Evolutionary conservation across 2,329 filamentous ascomycete species (phyloP), one percentile per base, ranked within the genome.

Genomic region (Blastomyces parvus): DNA sequence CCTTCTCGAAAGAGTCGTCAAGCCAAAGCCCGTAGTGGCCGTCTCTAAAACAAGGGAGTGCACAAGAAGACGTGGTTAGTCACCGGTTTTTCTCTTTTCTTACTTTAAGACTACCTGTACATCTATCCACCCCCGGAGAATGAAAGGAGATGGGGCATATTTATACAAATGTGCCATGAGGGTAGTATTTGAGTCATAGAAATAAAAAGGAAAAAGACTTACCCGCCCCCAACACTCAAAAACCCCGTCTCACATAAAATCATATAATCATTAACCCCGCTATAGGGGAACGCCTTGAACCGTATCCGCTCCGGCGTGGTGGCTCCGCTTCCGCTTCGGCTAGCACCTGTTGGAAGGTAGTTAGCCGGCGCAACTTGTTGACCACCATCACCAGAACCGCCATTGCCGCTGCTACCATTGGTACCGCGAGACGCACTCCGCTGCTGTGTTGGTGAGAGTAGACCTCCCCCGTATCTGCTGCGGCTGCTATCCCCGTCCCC

Each of bases 211-310:
- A 50, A 62, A 13, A 25, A 61, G 22, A 75, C 81, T 76, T 70
- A 86, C 78, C 84, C 90, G 62, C 91, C 93, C 13, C 94, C 94
- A 25, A 97, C 83, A 70, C 89, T 94, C 53, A 99, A 76, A 73
- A 89, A 97, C 30, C 87, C 84, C 2, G 85, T 81, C 77, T 97
- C 91, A 76, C 93, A 97, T 71, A 95, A 89, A 68, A 97, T 94
- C 80, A 93, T 91, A 74, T 96, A 99, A 75, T 97, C 94, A 74
- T 99, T 97, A 50, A 96, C 84, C 5, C 94, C 94, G 63, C 89
- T 95, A 72, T 97, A 97, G 0, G 93, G 92, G 70, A 97, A 99
- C 0, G 93, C 93, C 77, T 96, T 97, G 83, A 99, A 99, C 25
- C 94, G 86, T 68, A 97, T 90, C 33, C 86, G 83, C 66, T 93